Evolutionary conservation across 2,329 filamentous ascomycete species (phyloP).

Genomic region (Trichoderma sp.): DNA sequence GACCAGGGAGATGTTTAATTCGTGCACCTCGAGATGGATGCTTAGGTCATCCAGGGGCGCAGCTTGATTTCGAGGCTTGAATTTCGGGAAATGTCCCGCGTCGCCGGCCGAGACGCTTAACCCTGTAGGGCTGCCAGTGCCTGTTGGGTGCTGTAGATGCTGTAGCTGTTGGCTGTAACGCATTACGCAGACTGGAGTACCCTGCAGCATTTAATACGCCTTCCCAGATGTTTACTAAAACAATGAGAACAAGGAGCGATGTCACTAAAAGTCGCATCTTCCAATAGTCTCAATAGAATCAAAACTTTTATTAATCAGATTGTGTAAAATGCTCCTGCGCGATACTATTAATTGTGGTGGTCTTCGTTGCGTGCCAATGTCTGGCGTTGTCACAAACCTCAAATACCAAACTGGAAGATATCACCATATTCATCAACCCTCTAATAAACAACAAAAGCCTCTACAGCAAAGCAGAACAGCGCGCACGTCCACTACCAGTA

Average conservation of each 20-base stretch:
- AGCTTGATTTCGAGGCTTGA: too few relatives aligned
- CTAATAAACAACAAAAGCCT: background rate
- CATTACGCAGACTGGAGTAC: background rate
- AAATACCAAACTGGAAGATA: background rate
- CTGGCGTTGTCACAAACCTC: too few relatives aligned
- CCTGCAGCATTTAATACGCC: background rate
- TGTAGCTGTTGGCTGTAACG: background rate
- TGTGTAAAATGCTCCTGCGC: background rate
- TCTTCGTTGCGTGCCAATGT: background rate
- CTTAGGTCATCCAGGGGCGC: constrained; percentile 34
- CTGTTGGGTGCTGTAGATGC: background rate
- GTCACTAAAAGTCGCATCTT: background rate
- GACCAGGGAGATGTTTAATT: background rate
- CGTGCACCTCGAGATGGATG: constrained; percentile 22
- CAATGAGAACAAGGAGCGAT: background rate
- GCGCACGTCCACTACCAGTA: background rate
- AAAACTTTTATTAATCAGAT: background rate
- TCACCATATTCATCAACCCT: background rate
- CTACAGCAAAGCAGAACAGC: too few relatives aligned
- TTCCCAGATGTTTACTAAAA: background rate
- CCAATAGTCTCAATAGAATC: background rate
- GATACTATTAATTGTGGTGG: background rate
- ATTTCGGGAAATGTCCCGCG: constrained; percentile 17
- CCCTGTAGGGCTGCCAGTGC: background rate
- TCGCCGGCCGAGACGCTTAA: constrained; percentile 15